Percentiles rank a stretch among this genome's conserved stretches.
Evolutionary conservation across 169 alveolate species (phyloP).

Genomic region (Miamiensis avidus): DNA sequence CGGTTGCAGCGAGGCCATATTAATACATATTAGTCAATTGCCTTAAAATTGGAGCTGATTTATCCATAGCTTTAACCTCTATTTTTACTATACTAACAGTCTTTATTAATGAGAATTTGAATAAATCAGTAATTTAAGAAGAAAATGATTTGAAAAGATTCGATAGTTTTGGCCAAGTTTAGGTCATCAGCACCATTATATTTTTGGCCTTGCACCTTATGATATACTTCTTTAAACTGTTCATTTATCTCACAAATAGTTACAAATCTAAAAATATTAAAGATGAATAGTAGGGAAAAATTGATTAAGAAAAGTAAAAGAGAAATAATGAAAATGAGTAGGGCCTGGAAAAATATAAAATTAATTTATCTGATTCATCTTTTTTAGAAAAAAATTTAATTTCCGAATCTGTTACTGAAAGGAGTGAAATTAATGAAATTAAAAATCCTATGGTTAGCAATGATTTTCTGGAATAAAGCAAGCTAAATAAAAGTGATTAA

Average conservation of each 20-base stretch:
- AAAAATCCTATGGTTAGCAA: too few relatives aligned
- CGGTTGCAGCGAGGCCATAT: background rate
- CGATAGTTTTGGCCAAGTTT: background rate
- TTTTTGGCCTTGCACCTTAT: background rate
- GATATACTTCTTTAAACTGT: background rate
- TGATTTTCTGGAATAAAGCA: too few relatives aligned
- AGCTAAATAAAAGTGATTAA: too few relatives aligned
- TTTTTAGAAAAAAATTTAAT: too few relatives aligned
- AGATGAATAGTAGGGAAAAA: background rate
- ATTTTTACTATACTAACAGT: background rate
- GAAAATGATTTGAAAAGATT: background rate
- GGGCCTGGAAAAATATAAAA: too few relatives aligned
- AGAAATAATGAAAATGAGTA: too few relatives aligned
- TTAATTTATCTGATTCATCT: too few relatives aligned
- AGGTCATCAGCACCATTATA: background rate
- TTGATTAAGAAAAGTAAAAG: too few relatives aligned
- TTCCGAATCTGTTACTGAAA: too few relatives aligned
- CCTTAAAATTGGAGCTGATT: background rate
- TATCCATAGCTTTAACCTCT: background rate
- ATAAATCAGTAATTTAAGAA: background rate
- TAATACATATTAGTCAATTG: too few relatives aligned
- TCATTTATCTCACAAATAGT: background rate
- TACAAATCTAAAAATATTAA: background rate
- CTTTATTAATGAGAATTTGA: background rate
- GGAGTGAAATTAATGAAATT: too few relatives aligned